Conservation (phyloP, 768 basidiomycete genomes). For the Amanita thiersii region DNA sequence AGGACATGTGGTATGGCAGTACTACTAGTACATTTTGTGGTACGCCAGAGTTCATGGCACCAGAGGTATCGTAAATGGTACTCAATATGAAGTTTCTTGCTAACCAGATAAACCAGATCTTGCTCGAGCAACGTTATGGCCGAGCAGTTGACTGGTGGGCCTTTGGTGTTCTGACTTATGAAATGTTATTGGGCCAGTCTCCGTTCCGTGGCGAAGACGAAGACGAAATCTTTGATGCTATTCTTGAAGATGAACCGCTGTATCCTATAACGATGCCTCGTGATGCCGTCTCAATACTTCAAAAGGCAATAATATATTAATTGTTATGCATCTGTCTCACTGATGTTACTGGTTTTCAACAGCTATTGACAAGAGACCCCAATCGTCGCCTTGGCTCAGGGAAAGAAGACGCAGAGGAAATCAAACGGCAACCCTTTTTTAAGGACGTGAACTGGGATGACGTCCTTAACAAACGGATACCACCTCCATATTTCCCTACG, state of each 20-base stretch:
- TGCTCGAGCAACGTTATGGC: conserved; percentile 98
- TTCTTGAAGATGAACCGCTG: conserved; percentile 94
- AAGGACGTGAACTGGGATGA: conserved; percentile 97
- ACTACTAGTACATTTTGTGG: conserved; percentile 99
- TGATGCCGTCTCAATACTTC: conserved; percentile 91
- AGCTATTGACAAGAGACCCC: conserved; percentile 93
- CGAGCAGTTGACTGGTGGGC: conserved; percentile 99
- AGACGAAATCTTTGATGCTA: conserved; percentile 99
- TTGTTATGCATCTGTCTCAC: background rate
- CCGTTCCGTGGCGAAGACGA: conserved; percentile 99
- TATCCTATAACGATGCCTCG: conserved; percentile 99
- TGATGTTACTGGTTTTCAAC: conserved; percentile 2
- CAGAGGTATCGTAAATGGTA: conserved; percentile 58
- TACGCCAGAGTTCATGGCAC: conserved; percentile 99
- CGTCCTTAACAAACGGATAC: conserved; percentile 94
- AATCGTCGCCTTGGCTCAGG: conserved; percentile 83
- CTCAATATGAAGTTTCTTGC: conserved; percentile 6
- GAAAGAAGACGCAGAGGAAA: conserved; percentile 91
- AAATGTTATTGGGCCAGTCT: conserved; percentile 98
- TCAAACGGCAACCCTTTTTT: conserved; percentile 97
- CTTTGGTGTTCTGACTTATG: conserved; percentile 96
- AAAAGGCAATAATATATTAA: conserved; percentile 66
- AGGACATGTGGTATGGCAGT: conserved; percentile 95
- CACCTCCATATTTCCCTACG: conserved; percentile 94
- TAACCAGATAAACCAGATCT: conserved; percentile 51